Conservation (phyloP, 257 asterid species). For the Ophiorrhiza pumila region DNA sequence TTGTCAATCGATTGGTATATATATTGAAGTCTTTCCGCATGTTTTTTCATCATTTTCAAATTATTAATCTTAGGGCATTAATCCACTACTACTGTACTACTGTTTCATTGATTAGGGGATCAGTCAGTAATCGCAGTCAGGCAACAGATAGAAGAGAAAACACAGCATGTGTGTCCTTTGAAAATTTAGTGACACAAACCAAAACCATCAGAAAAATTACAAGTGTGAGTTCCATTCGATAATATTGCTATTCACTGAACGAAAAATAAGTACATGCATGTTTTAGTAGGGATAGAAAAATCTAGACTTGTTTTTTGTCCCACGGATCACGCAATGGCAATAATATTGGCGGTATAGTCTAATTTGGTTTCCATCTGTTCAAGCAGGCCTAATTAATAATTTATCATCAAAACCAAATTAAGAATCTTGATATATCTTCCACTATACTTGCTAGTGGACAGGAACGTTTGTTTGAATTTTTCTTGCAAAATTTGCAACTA, state of each 20-base stretch:
- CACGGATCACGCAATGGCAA: conserved; percentile 1
- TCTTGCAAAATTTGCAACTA: background rate
- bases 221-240: background rate
- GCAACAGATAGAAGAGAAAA: background rate
- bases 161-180: conserved; percentile 19
- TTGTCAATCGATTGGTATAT: background rate
- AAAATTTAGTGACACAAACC: background rate
- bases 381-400: background rate
- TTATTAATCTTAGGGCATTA: too few species aligned
- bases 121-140: background rate
- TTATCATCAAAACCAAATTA: background rate
- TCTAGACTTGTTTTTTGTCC: too few species aligned
- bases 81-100: too few species aligned
- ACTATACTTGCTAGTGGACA: background rate
- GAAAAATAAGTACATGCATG: too few species aligned
- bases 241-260: background rate
- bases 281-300: too few species aligned
- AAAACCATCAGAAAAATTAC: background rate
- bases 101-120: conserved; percentile 5
- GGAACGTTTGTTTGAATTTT: background rate
- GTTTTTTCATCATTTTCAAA: background rate
- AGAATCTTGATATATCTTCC: background rate
- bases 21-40: background rate
- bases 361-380: background rate
- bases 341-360: background rate